A percentile compares a stretch with the other conserved stretches of the same genome.
phyloP scores from a whole-genome alignment of 2,329 filamentous ascomycete genomes.

The Sarocladium strictum region DNA sequence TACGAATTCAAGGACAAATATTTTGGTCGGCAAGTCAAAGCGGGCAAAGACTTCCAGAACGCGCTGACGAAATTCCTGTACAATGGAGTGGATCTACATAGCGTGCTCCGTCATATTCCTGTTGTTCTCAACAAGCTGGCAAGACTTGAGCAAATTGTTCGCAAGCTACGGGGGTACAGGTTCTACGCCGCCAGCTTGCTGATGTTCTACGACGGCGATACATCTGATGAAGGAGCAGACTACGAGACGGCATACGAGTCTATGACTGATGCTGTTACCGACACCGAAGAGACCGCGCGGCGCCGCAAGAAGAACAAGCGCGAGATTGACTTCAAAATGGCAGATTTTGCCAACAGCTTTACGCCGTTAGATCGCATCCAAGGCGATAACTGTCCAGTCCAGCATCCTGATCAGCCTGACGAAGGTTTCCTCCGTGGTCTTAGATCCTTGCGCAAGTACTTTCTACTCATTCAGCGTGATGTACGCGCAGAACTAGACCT shows the following conservation, averaged over 20 bases:
- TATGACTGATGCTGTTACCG: constrained; percentile 52
- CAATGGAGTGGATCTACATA: constrained; percentile 75
- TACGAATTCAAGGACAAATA: constrained; percentile 99
- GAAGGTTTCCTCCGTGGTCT: constrained; percentile 84
- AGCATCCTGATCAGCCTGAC: constrained; percentile 74
- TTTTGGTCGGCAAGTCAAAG: constrained; percentile 82
- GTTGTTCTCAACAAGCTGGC: constrained; percentile 78
- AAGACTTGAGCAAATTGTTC: constrained; percentile 77
- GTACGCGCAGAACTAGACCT: constrained; percentile 51
- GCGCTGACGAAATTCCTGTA: constrained; percentile 87
- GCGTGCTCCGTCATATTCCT: constrained; percentile 81
- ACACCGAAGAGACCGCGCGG: constrained; percentile 48
- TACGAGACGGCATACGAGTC: constrained; percentile 51
- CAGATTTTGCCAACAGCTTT: constrained; percentile 96
- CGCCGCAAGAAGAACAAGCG: constrained; percentile 43
- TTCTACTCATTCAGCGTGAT: constrained; percentile 80
- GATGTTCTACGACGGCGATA: constrained; percentile 92
- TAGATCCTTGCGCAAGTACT: constrained; percentile 72
- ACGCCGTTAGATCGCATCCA: constrained; percentile 71
- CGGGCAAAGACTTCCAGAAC: constrained; percentile 80
- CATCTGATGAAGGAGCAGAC: constrained; percentile 39
- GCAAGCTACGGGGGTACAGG: constrained; percentile 74
- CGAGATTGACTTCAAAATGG: constrained; percentile 89
- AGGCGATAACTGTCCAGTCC: constrained; percentile 68
- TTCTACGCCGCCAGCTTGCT: constrained; percentile 94